Conservation (phyloP, 2,329 filamentous ascomycete species). For the Zymoseptoria crescenta region DNA sequence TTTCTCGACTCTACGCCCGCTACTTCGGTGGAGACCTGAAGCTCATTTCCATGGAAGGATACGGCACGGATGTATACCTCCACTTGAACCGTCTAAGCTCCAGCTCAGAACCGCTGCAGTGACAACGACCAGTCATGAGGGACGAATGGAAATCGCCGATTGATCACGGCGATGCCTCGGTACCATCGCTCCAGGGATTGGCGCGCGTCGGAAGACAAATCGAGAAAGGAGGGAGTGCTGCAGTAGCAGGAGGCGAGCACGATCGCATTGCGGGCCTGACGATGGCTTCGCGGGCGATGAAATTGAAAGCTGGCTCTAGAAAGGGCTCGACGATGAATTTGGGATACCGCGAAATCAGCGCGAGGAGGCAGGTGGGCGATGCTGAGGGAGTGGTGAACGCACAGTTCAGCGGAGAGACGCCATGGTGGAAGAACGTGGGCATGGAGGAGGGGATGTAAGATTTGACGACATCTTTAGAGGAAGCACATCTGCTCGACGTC, state of each 20-base stretch:
- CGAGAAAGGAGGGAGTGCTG: conserved; percentile 9
- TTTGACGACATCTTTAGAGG: background rate
- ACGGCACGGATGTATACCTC: conserved; percentile 96
- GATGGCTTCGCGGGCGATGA: conserved; percentile 46
- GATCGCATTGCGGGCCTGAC: conserved; percentile 42
- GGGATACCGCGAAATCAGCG: conserved; percentile 57
- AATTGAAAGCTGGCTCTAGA: conserved; percentile 47
- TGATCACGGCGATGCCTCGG: conserved; percentile 5
- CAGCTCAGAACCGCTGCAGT: conserved; percentile 94
- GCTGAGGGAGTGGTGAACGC: conserved; percentile 66
- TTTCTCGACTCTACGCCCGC: conserved; percentile 84
- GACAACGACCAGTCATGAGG: conserved; percentile 81
- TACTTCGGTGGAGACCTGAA: conserved; percentile 98
- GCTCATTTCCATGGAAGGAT: conserved; percentile 99
- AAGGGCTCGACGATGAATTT: conserved; percentile 45
- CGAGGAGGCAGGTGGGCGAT: conserved; percentile 85
- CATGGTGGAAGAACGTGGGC: conserved; percentile 43
- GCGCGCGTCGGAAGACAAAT: conserved; percentile 32
- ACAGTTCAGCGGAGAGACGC: conserved; percentile 22
- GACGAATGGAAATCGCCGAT: conserved; percentile 45
- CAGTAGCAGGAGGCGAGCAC: background rate
- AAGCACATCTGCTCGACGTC: background rate
- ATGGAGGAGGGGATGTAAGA: conserved; percentile 42
- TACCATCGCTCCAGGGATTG: conserved; percentile 44
- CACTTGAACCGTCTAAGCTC: conserved; percentile 93